These are phyloP conservation scores for Epichloe brachyelytri DNA, from an alignment of 2,329 filamentous ascomycete species.

Conservation along the genomic window DNA sequence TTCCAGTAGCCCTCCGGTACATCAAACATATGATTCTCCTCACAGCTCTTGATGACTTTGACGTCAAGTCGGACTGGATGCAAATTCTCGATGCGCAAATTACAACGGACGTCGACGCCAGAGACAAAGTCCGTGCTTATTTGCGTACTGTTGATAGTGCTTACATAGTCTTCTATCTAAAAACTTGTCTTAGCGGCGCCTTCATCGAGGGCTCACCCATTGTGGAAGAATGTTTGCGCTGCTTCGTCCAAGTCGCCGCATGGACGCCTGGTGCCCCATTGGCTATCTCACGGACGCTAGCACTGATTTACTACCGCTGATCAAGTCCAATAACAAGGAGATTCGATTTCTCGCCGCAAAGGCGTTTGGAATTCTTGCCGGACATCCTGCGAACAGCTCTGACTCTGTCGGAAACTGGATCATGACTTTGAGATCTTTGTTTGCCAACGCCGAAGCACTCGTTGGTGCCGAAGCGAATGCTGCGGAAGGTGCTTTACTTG, in stretches of 20 bases:
- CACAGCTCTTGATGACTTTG: conserved; percentile 33
- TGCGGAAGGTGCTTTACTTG: conserved; percentile 33
- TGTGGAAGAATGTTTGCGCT: conserved; percentile 35
- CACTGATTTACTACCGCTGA: conserved; percentile 41
- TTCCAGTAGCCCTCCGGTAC: conserved; percentile 58
- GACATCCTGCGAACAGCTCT: conserved; percentile 41
- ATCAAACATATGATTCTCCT: conserved; percentile 43
- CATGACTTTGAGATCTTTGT: conserved; percentile 28
- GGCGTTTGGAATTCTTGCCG: conserved; percentile 62
- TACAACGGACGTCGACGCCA: conserved; percentile 53
- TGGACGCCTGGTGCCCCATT: conserved; percentile 37
- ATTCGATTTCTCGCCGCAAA: conserved; percentile 55
- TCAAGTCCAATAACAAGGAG: conserved; percentile 60
- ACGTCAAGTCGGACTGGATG: conserved; percentile 73
- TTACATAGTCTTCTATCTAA: conserved; percentile 32
- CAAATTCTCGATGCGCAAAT: conserved; percentile 61
- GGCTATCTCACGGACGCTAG: conserved; percentile 34
- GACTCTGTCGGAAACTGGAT: conserved; percentile 15
- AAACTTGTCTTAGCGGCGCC: conserved; percentile 45
- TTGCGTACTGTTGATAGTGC: conserved; percentile 28
- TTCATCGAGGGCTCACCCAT: conserved; percentile 28
- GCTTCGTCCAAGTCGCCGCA: conserved; percentile 41
- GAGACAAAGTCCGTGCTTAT: conserved; percentile 44
- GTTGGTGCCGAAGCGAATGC: conserved; percentile 31
- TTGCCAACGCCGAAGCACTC: conserved; percentile 28